A percentile compares a stretch with the other conserved stretches of the same genome.
phyloP scores from a whole-genome alignment of 352 stramenopile species.

The Peronosclerospora sorghi region DNA sequence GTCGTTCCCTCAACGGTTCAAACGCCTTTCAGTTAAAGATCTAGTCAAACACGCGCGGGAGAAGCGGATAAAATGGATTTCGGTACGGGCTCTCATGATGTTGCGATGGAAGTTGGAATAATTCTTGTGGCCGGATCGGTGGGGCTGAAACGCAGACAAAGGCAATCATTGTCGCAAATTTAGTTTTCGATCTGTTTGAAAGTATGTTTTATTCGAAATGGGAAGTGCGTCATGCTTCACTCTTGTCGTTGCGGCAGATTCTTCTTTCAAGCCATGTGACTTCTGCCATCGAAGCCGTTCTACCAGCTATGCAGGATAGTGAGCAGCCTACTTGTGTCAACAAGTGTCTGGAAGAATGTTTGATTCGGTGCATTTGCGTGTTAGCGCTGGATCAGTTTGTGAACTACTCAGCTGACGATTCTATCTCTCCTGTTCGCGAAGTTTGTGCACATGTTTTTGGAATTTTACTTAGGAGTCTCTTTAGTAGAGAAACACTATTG shows the following conservation, averaged over 20 bases:
- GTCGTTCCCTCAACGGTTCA: conserved; percentile 8
- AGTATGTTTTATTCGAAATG: conserved; percentile 90
- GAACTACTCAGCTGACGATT: conserved; percentile 88
- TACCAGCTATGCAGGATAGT: neutral
- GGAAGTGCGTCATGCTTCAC: conserved; percentile 86
- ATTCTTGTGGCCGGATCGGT: neutral
- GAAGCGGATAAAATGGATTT: conserved; percentile 7
- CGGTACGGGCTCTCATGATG: neutral
- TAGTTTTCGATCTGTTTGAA: conserved; percentile 88
- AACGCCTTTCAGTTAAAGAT: conserved; percentile 3
- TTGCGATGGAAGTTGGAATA: neutral
- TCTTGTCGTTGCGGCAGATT: conserved; percentile 82
- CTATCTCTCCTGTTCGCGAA: conserved; percentile 85
- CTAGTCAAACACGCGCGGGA: neutral
- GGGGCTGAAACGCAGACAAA: conserved; percentile 8
- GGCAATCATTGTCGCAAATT: conserved; percentile 21
- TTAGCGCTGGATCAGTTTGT: conserved; percentile 90
- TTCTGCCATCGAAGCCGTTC: conserved; percentile 19
- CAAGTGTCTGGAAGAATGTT: conserved; percentile 87
- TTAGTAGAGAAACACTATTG: conserved; percentile 31
- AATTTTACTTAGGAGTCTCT: conserved; percentile 66
- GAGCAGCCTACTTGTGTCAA: conserved; percentile 29
- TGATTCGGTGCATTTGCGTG: conserved; percentile 87
- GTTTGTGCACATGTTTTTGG: conserved; percentile 88
- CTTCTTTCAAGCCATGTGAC: conserved; percentile 60